Evolutionary conservation across 2,329 filamentous ascomycete genomes (phyloP).

Genomic region (Pyricularia pennisetigena): DNA sequence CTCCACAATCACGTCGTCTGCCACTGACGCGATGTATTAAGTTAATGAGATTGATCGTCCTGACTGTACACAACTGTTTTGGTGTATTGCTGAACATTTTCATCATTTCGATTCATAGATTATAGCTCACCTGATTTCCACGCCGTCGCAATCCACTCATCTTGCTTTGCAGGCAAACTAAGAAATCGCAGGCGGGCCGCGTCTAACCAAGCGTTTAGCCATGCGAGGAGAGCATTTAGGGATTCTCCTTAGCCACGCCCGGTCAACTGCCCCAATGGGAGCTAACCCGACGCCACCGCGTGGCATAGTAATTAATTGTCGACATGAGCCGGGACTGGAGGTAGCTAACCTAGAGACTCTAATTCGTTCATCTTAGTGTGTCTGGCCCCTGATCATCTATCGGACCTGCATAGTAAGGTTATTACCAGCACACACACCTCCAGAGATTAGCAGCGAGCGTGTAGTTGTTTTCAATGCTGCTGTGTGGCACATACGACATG

Average conservation of each 20-base stretch:
- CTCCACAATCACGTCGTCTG: not conserved
- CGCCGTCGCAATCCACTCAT: not conserved
- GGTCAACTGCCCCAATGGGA: not conserved
- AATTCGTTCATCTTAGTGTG: not conserved
- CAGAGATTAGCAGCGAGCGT: not conserved
- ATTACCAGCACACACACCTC: not conserved
- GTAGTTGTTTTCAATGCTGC: not conserved
- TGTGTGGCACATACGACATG: not conserved
- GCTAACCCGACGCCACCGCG: not conserved
- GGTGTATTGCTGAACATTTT: not conserved
- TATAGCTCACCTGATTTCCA: not conserved
- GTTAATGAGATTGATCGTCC: not conserved
- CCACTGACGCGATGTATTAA: not conserved
- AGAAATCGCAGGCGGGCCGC: too few relatives aligned
- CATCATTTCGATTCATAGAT: not conserved
- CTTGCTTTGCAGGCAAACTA: not conserved
- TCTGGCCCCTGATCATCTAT: not conserved
- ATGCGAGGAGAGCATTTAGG: not conserved
- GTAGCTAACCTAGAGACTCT: not conserved
- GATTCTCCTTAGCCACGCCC: not conserved
- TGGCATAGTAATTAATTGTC: not conserved
- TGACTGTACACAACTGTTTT: too few relatives aligned
- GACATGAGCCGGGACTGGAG: not conserved
- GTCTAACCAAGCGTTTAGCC: not conserved
- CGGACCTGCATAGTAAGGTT: not conserved